Evolutionary conservation across 306 rosid genomes (phyloP), one percentile per base, ranked within the genome.

Genomic region (Lathyrus tuberosus): DNA sequence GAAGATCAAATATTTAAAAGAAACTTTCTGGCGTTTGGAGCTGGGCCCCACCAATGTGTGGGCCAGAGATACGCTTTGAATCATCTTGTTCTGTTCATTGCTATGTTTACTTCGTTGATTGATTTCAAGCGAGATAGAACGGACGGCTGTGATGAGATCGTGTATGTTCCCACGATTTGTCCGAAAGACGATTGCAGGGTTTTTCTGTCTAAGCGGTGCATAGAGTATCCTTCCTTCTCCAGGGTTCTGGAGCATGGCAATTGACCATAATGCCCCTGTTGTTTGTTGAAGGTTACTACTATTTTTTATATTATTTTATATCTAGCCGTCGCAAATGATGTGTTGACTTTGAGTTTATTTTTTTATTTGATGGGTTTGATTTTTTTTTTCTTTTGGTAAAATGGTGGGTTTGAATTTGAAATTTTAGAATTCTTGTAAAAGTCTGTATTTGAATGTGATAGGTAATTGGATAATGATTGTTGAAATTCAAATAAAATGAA

Each of bases 11-110:
- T 79, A 30, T 86, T 62, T 82, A 87, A 84, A 35, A 75, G 87
- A 61, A 94, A 88, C 48, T 94, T 79, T 78, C 62, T 94, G 52
- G 95, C 95, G 0, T 94, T 94, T 26, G 98, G 97, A 0, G 98
- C 97, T 0, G 98, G 97, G 82, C 72, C 97, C 77, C 98, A 94
- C 85, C 96, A 85, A 70, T 94, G 98, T 9, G 86, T 90, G 22
- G 98, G 98, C 1, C 97, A 90, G 83, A 82, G 96, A 20, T 94
- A 94, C 35, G 98, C 98, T 0, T 30, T 94, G 62, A 94, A 88
- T 69, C 97, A 94, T 8, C 74, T 94, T 0, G 98, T 90, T 0
- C 73, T 94, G 11, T 94, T 94, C 89, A 86, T 90, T 24, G 98
- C 98, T 2, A 70, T 90, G 87, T 88, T 94, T 68, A 76, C 79